Evolutionary conservation across 345 rosid genomes (phyloP).

Genomic region (Reutealis trisperma): DNA sequence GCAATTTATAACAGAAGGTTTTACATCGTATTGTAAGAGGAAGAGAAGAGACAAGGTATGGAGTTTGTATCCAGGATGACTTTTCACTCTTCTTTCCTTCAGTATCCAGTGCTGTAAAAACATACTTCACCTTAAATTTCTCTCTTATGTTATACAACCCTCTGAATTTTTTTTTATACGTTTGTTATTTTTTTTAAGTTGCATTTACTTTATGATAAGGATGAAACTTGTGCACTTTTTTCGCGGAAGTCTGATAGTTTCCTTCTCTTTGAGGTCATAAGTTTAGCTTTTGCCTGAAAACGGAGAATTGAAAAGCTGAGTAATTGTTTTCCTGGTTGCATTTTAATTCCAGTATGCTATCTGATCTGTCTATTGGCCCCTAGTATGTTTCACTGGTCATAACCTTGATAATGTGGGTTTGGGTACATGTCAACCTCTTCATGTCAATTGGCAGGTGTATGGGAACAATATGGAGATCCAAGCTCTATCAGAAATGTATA

Average conservation of each 20-base stretch:
- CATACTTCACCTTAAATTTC: neutral
- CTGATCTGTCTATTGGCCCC: neutral
- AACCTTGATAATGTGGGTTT: neutral
- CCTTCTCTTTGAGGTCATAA: neutral
- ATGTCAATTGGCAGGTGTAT: conserved; percentile 63
- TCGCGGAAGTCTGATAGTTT: neutral
- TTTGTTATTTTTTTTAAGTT: neutral
- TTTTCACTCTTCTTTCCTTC: neutral
- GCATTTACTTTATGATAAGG: neutral
- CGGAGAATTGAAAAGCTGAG: neutral
- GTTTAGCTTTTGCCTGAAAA: neutral
- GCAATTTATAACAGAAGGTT: conserved; percentile 92
- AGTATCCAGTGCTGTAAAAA: neutral
- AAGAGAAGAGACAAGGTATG: conserved; percentile 96
- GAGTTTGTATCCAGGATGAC: neutral
- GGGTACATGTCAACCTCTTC: neutral
- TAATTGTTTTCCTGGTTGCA: neutral
- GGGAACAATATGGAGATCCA: conserved; percentile 98
- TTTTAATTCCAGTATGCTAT: neutral
- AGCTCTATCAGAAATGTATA: conserved; percentile 93
- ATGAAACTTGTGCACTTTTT: neutral
- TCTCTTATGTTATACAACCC: neutral
- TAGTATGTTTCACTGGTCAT: neutral
- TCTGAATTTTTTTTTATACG: neutral
- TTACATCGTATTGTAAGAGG: conserved; percentile 90